Base-by-base conservation (phyloP, 163 green algal species). In the Chlamydomonas reinhardtii region DNA sequence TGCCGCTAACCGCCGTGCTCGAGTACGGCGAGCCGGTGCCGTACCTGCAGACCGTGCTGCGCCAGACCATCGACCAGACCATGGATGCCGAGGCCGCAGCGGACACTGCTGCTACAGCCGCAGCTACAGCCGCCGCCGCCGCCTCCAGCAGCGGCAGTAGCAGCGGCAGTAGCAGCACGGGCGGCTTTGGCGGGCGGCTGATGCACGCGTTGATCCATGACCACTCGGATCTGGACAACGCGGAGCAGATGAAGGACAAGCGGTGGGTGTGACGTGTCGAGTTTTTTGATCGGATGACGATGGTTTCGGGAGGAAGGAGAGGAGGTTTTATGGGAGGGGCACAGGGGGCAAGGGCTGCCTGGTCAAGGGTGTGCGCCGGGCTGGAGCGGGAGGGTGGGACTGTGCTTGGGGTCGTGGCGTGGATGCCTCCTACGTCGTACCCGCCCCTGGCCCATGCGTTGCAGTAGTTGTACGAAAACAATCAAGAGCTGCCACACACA, bases 221-320 rank as follows among this genome's bases (percentile, higher is more conserved):
- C 59, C 81, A 86, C 71, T 69, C 56, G 1, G 71, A 79, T n/a
- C 56, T 86, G 54, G 81, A 86, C 71, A 56, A 25, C 2, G 59
- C 56, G n/a, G 81, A 86, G 81, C 14, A 29, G 4, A 66, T 86
- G 56, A 86, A 86, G 81, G 81, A 86, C 56, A 86, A 86, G 81
- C 81, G 81, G 81, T 86, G 37, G 4, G 78, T 56, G 43, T 54
- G 35, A 62, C 59, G 8, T 25, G 6, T 4, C 25, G 19, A 17
- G 59, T 25, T n/a, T n/a, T n/a, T n/a, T n/a, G n/a, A n/a, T n/a
- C 39, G 39, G 39, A 8, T 8, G 39, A 8, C 5, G 39, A 48
- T 14, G 61, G 14, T 66, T 31, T 14, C 61, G 61, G 61, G 48
- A 1, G 11, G 48, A 11, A 54, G 43, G 43, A 16, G 6, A 11